Conservation (phyloP, 352 stramenopile genomes). For the Phytophthora syringae region DNA sequence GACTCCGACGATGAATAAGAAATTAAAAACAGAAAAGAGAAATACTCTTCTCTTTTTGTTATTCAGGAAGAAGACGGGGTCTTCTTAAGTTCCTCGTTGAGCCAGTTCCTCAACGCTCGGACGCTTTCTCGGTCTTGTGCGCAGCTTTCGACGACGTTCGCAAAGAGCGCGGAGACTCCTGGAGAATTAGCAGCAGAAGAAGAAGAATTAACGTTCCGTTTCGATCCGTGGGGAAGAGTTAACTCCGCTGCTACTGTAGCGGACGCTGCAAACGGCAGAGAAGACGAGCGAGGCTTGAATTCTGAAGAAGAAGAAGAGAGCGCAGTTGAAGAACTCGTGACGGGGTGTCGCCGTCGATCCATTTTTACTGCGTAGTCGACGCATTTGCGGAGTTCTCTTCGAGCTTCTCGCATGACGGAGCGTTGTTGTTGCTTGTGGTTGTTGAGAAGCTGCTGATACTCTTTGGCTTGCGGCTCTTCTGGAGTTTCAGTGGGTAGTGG, state of each 20-base stretch:
- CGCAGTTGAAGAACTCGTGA: slow-evolving; percentile 8
- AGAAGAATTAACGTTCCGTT: slow-evolving; percentile 7
- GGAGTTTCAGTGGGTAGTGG: slow-evolving; percentile 12
- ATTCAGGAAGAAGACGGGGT: not conserved
- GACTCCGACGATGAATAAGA: slow-evolving; percentile 40
- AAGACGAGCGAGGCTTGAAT: slow-evolving; percentile 1
- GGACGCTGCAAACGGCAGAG: slow-evolving; percentile 11
- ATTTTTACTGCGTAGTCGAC: slow-evolving; percentile 57
- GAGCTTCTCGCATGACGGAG: slow-evolving; percentile 35
- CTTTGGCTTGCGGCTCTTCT: slow-evolving; percentile 19
- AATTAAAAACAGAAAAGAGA: not conserved
- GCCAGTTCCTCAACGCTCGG: slow-evolving; percentile 38
- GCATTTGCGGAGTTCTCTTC: slow-evolving; percentile 56
- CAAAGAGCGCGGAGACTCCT: slow-evolving; percentile 43
- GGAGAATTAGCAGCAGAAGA: slow-evolving; percentile 6
- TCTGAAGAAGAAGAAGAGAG: slow-evolving; percentile 10
- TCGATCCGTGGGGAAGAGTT: not conserved
- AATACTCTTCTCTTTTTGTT: no score
- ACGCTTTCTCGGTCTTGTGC: slow-evolving; percentile 55
- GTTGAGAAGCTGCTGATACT: slow-evolving; percentile 32
- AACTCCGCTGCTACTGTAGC: slow-evolving; percentile 12
- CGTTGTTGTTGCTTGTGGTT: slow-evolving; percentile 37
- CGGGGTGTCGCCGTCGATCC: slow-evolving; percentile 47
- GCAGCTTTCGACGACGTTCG: slow-evolving; percentile 53
- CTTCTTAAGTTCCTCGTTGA: slow-evolving; percentile 61